Evolutionary conservation across 257 asterid genomes (phyloP), one percentile per base, ranked within the genome.

Genomic region (Ligustrum vulgare): DNA sequence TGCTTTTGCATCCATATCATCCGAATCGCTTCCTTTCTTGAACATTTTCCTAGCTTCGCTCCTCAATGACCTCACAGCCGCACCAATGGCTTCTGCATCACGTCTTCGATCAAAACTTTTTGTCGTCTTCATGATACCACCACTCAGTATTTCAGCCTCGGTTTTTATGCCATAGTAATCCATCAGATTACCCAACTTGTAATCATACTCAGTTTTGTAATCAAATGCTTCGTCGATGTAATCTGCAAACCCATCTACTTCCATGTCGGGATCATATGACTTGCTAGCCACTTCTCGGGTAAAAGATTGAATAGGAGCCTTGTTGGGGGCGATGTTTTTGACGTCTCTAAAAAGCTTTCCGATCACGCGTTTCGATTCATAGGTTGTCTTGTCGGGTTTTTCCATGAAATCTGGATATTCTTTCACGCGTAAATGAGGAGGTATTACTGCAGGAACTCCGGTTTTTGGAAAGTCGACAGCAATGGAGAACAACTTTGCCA

Each of bases 391-490:
- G 82, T 92, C 97, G 1, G 87, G 81, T 82, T 94, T 94, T 9
- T 89, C 98, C 98, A 94, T 94, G 89, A 94, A 94, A 78, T 94
- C 98, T 0, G 98, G 98, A 68, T 88, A 94, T 36, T 84, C 91
- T 80, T 86, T 89, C 62, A 86, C 96, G 5, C 97, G 97, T 11
- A 94, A 76, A 31, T 86, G n/a, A 41, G 93, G 35, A 5, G 98
- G 96, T 73, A 94, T 89, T 81, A 80, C 90, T 7, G 97, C 98
- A 0, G 98, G 97, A 72, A 92, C 72, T 10, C 97, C 98, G 0
- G 98, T 94, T 75, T 92, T 92, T 1, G 97, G 94, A 34, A 92
- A 92, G 79, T 92, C 98, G n/a, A 94, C 98, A 11, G 98, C 98
- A 1, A 89, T 82, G 0, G 98, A 89, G 83, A 78, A 86, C 62